Base-by-base conservation (phyloP, 805 yeast species). In the Starmerella floris region DNA sequence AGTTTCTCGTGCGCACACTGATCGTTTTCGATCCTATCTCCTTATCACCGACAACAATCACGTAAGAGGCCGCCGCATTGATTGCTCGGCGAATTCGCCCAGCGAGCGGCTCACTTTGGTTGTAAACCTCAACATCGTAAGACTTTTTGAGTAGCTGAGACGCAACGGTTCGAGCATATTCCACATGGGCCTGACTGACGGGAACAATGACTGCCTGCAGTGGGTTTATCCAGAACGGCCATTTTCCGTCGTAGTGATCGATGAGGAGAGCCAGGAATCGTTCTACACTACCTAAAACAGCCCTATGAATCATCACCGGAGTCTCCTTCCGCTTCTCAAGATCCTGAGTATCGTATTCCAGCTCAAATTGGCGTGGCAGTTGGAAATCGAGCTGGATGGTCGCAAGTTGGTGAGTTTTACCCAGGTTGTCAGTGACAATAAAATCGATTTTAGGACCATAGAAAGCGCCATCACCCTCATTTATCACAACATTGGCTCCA, bases 191-290 rank as follows among this genome's bases (percentile, higher is more conserved):
- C 0, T 75, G 75, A 44, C 78, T 76, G 3, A 63, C 59, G 1
- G 98, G 96, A 5, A 91, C 68, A 2, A 91, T 68, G 31, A 81
- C 68, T 0, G 88, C 91, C 59, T 91, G 98, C 48, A 93, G 70
- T 5, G 97, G 96, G 50, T 79, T 83, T 35, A 91, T 57, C 98
- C 98, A 91, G 58, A 91, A 85, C 9, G 98, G 98, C 97, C 97
- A 91, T 52, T 79, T 78, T 0, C 97, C 98, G 43, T 74, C 73
- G 59, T 77, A 83, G 51, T 87, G 93, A 58, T 91, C 97, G 40
- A 91, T 76, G 46, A 91, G 65, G 45, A 91, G 72, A 1, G 97
- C 95, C 63, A 91, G 64, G 57, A 91, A 91, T 55, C 98, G 69
- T 60, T 91, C 98, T 8, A 91, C 68, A 0, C 96, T 85, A 0